A percentile compares a stretch with the other conserved stretches of the same genome.
phyloP scores from a whole-genome alignment of 1,284 basidiomycete species.

The Ustilago shanxiensis region DNA sequence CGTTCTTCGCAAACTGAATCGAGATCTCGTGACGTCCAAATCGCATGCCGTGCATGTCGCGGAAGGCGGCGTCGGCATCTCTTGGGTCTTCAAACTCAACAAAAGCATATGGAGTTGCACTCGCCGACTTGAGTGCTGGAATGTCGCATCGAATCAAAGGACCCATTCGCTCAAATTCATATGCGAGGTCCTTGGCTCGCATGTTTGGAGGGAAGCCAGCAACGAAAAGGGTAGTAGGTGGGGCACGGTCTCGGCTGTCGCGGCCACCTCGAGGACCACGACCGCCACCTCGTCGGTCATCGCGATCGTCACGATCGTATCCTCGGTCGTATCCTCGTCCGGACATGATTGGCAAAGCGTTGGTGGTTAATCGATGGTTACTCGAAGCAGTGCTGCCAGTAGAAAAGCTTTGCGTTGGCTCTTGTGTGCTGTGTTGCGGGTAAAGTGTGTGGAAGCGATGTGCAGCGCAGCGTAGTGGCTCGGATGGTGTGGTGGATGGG shows the following conservation, averaged over 20 bases:
- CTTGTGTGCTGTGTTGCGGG: background rate
- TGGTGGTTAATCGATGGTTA: background rate
- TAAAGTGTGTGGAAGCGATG: background rate
- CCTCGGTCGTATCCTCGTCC: slow-evolving; percentile 44
- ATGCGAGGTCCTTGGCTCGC: slow-evolving; percentile 62
- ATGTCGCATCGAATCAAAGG: slow-evolving; percentile 65
- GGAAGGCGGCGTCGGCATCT: slow-evolving; percentile 62
- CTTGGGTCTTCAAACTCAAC: slow-evolving; percentile 64
- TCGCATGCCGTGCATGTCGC: slow-evolving; percentile 64
- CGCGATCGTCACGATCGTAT: slow-evolving; percentile 44
- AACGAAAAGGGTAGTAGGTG: slow-evolving; percentile 54
- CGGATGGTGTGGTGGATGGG: slow-evolving; percentile 16
- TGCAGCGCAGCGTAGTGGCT: background rate
- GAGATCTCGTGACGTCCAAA: slow-evolving; percentile 58
- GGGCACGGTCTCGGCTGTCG: slow-evolving; percentile 39
- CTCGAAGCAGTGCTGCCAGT: background rate
- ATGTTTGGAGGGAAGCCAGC: slow-evolving; percentile 62
- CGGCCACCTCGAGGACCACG: slow-evolving; percentile 14
- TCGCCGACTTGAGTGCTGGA: slow-evolving; percentile 56
- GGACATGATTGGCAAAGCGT: slow-evolving; percentile 20
- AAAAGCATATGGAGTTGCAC: slow-evolving; percentile 60
- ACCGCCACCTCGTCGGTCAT: slow-evolving; percentile 38
- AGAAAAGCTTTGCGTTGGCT: background rate
- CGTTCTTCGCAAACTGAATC: slow-evolving; percentile 65
- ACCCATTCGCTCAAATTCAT: slow-evolving; percentile 65